Conservation (phyloP, 176 grass and related monocot genomes). For the Oryza brachyantha region DNA sequence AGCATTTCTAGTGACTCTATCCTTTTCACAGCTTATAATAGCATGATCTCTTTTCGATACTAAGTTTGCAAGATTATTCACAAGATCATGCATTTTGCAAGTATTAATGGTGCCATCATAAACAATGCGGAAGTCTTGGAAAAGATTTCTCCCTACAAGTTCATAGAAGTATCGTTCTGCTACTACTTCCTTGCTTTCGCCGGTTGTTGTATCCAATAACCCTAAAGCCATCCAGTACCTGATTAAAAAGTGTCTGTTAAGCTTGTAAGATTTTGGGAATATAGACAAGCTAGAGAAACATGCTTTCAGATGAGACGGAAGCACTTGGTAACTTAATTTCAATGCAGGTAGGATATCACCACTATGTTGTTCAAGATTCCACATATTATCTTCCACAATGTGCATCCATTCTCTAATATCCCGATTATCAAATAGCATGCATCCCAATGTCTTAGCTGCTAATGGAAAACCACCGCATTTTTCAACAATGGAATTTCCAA, state of each 20-base stretch:
- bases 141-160: neutral
- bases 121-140: neutral
- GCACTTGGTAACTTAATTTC: neutral
- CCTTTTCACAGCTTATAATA: neutral
- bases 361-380: neutral
- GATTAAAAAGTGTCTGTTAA: neutral
- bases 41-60: neutral
- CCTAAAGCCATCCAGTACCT: neutral
- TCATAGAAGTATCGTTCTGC: neutral
- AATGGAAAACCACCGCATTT: neutral
- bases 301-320: neutral
- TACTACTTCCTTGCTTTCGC: neutral
- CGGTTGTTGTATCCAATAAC: neutral
- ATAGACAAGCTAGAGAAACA: neutral
- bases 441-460: neutral
- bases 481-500: neutral
- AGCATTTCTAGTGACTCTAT: neutral
- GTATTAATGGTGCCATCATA: neutral
- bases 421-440: neutral
- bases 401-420: neutral
- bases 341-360: neutral
- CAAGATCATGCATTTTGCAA: neutral
- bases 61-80: neutral
- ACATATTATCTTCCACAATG: neutral
- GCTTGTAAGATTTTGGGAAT: neutral